These are phyloP conservation scores for Tetradesmus obliquus DNA, from an alignment of 139 green algal species.

Conservation along the genomic window DNA sequence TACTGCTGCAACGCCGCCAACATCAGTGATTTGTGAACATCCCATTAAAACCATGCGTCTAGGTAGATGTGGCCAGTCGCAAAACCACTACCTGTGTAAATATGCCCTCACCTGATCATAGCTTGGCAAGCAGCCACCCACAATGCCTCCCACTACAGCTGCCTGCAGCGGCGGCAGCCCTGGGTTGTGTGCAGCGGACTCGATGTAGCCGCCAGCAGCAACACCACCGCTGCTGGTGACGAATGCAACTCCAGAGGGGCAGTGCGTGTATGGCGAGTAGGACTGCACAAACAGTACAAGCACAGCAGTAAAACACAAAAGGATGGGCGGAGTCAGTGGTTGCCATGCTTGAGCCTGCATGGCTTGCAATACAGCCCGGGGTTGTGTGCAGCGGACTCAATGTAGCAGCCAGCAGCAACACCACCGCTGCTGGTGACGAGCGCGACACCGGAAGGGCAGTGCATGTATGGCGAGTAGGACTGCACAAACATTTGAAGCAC, in stretches of 20 bases:
- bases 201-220: slow-evolving; percentile 77
- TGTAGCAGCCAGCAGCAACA: slow-evolving; percentile 75
- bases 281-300: slow-evolving; percentile 45
- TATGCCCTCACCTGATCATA: slow-evolving; percentile 47
- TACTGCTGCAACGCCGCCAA: neutral
- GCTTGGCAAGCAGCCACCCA: slow-evolving; percentile 59
- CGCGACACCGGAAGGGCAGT: slow-evolving; percentile 76
- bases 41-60: neutral
- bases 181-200: slow-evolving; percentile 92
- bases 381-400: slow-evolving; percentile 92
- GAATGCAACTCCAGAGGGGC: slow-evolving; percentile 76
- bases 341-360: neutral
- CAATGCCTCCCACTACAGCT: slow-evolving; percentile 76
- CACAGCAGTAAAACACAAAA: neutral
- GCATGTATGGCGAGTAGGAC: slow-evolving; percentile 85
- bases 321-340: neutral
- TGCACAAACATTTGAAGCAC: slow-evolving; percentile 23
- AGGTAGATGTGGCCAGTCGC: no score
- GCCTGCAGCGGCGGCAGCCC: slow-evolving; percentile 82
- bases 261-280: slow-evolving; percentile 87
- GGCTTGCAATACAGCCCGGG: slow-evolving; percentile 62
- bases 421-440: slow-evolving; percentile 60
- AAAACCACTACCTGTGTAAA: no score
- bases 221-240: slow-evolving; percentile 59
- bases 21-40: neutral